Conservation (phyloP, 331 rosid genomes). For the Stylosanthes scabra region DNA sequence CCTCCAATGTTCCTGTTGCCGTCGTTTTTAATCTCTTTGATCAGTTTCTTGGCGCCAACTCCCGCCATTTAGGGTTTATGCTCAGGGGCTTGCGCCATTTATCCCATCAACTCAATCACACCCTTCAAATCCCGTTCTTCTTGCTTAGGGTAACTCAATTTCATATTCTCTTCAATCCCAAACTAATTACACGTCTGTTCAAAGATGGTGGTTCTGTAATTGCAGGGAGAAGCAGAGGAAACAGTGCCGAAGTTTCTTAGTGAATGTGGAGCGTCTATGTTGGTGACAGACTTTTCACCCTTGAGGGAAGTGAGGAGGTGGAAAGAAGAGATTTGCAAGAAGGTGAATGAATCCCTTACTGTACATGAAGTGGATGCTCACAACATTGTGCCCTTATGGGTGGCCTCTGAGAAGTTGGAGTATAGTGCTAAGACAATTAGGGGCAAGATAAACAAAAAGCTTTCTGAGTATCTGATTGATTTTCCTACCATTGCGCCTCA, state of each 20-base stretch:
- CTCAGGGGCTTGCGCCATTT: conserved; percentile 74
- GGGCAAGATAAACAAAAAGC: conserved; percentile 80
- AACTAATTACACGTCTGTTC: too few species aligned
- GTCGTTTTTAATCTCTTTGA: conserved; percentile 89
- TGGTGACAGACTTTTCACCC: conserved; percentile 92
- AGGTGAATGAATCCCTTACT: conserved; percentile 60
- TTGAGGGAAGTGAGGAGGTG: conserved; percentile 70
- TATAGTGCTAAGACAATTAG: conserved; percentile 86
- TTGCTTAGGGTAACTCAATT: conserved; percentile 61
- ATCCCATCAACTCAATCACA: conserved; percentile 50
- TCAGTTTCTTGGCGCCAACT: conserved; percentile 78
- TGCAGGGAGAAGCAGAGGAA: conserved; percentile 87
- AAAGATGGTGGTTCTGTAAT: not conserved
- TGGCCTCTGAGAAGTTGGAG: conserved; percentile 89
- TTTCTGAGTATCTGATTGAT: conserved; percentile 75
- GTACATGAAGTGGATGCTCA: conserved; percentile 96
- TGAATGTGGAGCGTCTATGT: conserved; percentile 87
- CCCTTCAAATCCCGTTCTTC: conserved; percentile 72
- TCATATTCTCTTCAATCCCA: too few species aligned
- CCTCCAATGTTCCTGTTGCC: conserved; percentile 70
- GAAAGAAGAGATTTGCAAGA: conserved; percentile 77
- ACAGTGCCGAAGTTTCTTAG: conserved; percentile 71
- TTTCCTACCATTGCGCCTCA: conserved; percentile 68
- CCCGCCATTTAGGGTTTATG: conserved; percentile 95
- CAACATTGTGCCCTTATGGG: conserved; percentile 90